phyloP scores from a whole-genome alignment of 495 filamentous ascomycete species.

The Annulohypoxylon maeteangense region DNA sequence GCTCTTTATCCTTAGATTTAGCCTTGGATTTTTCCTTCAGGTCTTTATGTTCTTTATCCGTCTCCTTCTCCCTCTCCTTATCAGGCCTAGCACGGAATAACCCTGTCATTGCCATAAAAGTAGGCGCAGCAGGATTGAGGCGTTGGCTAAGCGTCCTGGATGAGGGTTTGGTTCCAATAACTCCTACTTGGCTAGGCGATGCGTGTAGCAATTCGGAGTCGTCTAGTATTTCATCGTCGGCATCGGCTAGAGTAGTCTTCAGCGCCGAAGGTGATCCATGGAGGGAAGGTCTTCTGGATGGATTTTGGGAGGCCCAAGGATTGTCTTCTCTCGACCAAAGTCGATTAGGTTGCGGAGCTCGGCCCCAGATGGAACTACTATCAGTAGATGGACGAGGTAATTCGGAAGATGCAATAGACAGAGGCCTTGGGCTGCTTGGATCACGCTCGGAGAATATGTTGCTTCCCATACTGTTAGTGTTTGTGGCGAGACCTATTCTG shows the following conservation, averaged over 20 bases:
- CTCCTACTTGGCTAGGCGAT: constrained; percentile 58
- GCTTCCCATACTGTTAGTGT: constrained; percentile 71
- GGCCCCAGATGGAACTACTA: constrained; percentile 65
- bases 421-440: constrained; percentile 76
- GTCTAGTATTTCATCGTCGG: constrained; percentile 62
- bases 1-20: constrained; percentile 44
- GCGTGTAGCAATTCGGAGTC: constrained; percentile 54
- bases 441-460: constrained; percentile 74
- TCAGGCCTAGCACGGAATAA: constrained; percentile 54
- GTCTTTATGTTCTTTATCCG: constrained; percentile 46
- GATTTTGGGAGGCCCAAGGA: constrained; percentile 57
- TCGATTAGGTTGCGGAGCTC: constrained; percentile 49
- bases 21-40: constrained; percentile 50
- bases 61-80: constrained; percentile 53
- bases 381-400: constrained; percentile 85
- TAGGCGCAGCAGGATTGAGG: constrained; percentile 63
- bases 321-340: constrained; percentile 57
- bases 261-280: constrained; percentile 61
- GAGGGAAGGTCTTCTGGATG: constrained; percentile 59
- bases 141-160: constrained; percentile 55
- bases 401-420: constrained; percentile 82
- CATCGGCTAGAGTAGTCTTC: constrained; percentile 61
- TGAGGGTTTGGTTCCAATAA: constrained; percentile 60
- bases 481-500: constrained; percentile 72
- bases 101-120: constrained; percentile 60